Evolutionary conservation across 192 early-diverging fungal species (phyloP), one percentile per base, ranked within the genome.

Genomic region (Backusella luteola): DNA sequence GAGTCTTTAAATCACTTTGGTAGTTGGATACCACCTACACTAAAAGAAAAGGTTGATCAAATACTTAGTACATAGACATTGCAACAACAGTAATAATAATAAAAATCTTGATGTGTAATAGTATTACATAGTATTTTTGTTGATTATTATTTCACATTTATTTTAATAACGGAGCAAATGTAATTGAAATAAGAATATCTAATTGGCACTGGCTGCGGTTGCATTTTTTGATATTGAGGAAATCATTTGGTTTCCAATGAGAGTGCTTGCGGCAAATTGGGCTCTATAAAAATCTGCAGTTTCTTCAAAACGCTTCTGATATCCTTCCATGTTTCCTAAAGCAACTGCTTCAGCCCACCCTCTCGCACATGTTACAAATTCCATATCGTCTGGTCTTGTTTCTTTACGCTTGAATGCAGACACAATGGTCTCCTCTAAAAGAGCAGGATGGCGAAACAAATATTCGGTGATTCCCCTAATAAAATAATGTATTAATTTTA

Each of bases 331-430:
- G 39, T 87, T 90, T 0, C 93, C 94, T 69, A 92, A 76, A 34
- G 88, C 91, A 71, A 99, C 95, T 77, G 93, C 93, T 82, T 97
- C 94, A 39, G 93, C 95, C 97, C 97, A 99, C 23, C 95, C 96
- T 34, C 89, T 85, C 3, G 94, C 93, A 9, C 94, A 93, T 23
- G 93, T 92, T 80, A 94, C 94, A 76, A 97, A 99, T 78, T 96
- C 95, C 86, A 93, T 89, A 71, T 95, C 94, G 73, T 93, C 93
- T 14, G 91, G 86, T 69, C 91, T 89, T 74, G 90, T 91, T 39
- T 95, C 89, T 71, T 90, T 86, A 77, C 89, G 85, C 34, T 87
- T 84, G 11, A 98, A 74, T 4, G 97, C 96, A 1, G 96, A 90
- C 46, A 90, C 80, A 70, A 99, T 94, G 11, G 96, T 88, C 66